Evolutionary conservation across 257 asterid species (phyloP), one percentile per base, ranked within the genome.

Genomic region (Przewalskia tangutica): DNA sequence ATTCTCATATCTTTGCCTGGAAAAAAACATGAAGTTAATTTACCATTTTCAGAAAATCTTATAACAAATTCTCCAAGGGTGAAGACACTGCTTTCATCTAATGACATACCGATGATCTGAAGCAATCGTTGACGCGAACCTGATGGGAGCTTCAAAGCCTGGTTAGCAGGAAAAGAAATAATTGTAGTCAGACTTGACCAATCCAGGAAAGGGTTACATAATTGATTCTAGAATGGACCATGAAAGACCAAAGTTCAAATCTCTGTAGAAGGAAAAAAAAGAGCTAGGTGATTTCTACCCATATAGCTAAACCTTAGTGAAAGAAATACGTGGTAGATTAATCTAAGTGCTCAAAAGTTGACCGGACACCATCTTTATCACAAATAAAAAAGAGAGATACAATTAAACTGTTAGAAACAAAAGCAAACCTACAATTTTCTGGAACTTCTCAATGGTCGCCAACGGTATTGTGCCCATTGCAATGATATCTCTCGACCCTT

Each of bases 1-100:
- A 91, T 91, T 85, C 99, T 91, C 98, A 95, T 91, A 88, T 95
- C 99, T 87, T 92, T 95, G 82, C 98, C 99, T 95, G 97, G 87
- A 88, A 78, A 50, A 62, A 4, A 44, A 10, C 10, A 64, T 62
- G 55, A 80, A 42, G 51, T 2, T 59, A 20, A 9, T 17, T 62
- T 4, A 55, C 36, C 36, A 68, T 66, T 66, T 77, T 58, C 59
- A 77, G 54, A 64, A 58, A n/a, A 81, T 63, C 12, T 18, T 23
- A 64, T 6, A 81, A 64, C 83, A 81, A 27, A 75, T 20, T 32
- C 67, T 66, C 66, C 53, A 67, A 50, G 48, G 54, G 51, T 80
- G 62, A 32, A 64, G 36, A 81, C 60, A 51, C 16, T n/a, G 40
- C n/a, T 38, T 54, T 38, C 46, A 63, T 38, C 10, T 77, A 82